Conservation (phyloP, 495 filamentous ascomycete species). For the Tuber calosporum region DNA sequence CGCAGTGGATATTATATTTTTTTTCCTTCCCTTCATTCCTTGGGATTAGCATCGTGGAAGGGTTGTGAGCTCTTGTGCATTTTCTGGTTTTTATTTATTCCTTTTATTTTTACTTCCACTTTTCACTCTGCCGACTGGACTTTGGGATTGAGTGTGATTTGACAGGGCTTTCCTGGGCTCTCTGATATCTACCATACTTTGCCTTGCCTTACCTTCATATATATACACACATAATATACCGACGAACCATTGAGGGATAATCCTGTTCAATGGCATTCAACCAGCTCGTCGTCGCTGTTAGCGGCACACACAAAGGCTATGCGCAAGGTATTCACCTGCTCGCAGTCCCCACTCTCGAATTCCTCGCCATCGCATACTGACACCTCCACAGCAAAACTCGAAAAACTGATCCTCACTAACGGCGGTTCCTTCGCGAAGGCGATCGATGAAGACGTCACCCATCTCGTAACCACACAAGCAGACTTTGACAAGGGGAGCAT, state of each 20-base stretch:
- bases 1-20: neutral
- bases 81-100: neutral
- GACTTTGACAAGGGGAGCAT: slow-evolving; percentile 50
- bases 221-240: neutral
- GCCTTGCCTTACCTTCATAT: neutral
- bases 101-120: neutral
- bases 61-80: neutral
- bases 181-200: neutral
- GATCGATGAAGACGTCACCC: slow-evolving; percentile 51
- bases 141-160: neutral
- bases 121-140: neutral
- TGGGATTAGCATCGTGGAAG: neutral
- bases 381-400: slow-evolving; percentile 35
- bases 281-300: slow-evolving; percentile 50
- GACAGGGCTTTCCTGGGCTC: neutral
- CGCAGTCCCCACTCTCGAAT: neutral
- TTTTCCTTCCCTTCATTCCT: neutral
- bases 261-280: slow-evolving; percentile 10
- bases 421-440: slow-evolving; percentile 49
- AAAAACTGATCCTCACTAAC: slow-evolving; percentile 46
- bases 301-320: slow-evolving; percentile 53
- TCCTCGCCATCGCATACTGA: neutral
- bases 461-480: slow-evolving; percentile 52
- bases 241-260: neutral
- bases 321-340: slow-evolving; percentile 47